Conservation (phyloP, 2,329 filamentous ascomycete species). For the Aspergillus unguis region DNA sequence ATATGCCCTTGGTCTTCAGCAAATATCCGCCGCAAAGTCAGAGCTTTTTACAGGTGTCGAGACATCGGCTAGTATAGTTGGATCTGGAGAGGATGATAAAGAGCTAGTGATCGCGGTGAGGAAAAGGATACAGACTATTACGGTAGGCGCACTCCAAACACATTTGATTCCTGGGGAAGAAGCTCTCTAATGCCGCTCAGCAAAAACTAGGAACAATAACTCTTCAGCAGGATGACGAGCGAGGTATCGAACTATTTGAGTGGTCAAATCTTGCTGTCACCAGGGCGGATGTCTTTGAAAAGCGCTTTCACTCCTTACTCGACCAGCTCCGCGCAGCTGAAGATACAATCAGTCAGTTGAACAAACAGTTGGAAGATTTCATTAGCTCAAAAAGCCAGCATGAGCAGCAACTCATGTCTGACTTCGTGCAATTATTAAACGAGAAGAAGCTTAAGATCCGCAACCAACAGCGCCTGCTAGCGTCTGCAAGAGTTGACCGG, state of each 20-base stretch:
- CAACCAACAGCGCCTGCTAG: slow-evolving; percentile 57
- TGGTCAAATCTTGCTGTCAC: slow-evolving; percentile 53
- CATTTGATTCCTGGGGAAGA: background rate
- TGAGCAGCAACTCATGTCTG: slow-evolving; percentile 56
- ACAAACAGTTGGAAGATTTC: slow-evolving; percentile 56
- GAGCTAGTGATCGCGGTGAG: slow-evolving; percentile 41
- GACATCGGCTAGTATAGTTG: slow-evolving; percentile 28
- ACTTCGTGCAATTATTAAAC: slow-evolving; percentile 58
- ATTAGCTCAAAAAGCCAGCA: slow-evolving; percentile 55
- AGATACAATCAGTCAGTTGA: slow-evolving; percentile 50
- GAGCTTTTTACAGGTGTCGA: slow-evolving; percentile 30
- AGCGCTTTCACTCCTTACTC: slow-evolving; percentile 42
- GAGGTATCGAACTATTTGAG: slow-evolving; percentile 55
- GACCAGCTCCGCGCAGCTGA: slow-evolving; percentile 45
- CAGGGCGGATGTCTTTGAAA: slow-evolving; percentile 42
- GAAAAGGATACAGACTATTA: slow-evolving; percentile 50
- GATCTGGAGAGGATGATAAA: slow-evolving; percentile 26
- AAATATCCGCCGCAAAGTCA: slow-evolving; percentile 14
- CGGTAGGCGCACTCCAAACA: slow-evolving; percentile 31
- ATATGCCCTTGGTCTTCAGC: slow-evolving; percentile 32
- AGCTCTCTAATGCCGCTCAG: slow-evolving; percentile 25
- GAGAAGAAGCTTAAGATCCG: slow-evolving; percentile 64
- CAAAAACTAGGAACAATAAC: slow-evolving; percentile 55
- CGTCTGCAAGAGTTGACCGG: slow-evolving; percentile 47
- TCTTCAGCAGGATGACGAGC: slow-evolving; percentile 51